phyloP scores from a whole-genome alignment of 495 filamentous ascomycete genomes.

The Aspergillus sparsus region DNA sequence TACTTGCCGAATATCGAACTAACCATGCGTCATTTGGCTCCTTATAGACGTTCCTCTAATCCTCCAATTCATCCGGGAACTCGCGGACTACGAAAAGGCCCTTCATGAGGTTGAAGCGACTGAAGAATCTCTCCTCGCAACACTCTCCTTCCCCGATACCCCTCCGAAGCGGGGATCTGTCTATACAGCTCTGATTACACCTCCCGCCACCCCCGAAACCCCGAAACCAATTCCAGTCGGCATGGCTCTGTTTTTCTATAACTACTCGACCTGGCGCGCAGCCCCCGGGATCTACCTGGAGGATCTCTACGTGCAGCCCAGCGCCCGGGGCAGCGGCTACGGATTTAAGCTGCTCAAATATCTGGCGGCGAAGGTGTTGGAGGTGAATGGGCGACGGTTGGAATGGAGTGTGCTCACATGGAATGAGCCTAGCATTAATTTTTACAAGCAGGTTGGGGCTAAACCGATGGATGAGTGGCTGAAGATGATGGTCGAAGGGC shows the following conservation, averaged over 20 bases:
- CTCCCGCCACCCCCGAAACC: slow-evolving; percentile 31
- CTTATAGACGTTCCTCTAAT: slow-evolving; percentile 77
- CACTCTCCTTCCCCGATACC: slow-evolving; percentile 70
- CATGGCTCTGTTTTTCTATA: slow-evolving; percentile 70
- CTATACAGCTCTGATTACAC: slow-evolving; percentile 46
- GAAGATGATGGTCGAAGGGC: slow-evolving; percentile 83
- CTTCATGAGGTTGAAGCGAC: slow-evolving; percentile 78
- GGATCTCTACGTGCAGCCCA: slow-evolving; percentile 79
- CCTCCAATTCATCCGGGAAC: slow-evolving; percentile 79
- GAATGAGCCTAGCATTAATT: slow-evolving; percentile 87
- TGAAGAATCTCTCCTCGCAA: slow-evolving; percentile 65
- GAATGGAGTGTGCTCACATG: slow-evolving; percentile 92
- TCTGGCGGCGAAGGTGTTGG: slow-evolving; percentile 71
- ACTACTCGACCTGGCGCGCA: slow-evolving; percentile 82
- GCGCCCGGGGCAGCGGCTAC: slow-evolving; percentile 72
- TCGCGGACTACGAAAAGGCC: slow-evolving; percentile 80
- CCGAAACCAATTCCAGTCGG: slow-evolving; percentile 48
- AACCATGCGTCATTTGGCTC: background rate
- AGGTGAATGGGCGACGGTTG: slow-evolving; percentile 70
- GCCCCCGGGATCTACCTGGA: slow-evolving; percentile 91
- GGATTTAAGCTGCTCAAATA: slow-evolving; percentile 72
- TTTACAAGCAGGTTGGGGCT: slow-evolving; percentile 83
- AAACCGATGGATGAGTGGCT: slow-evolving; percentile 82
- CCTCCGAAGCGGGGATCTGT: slow-evolving; percentile 42
- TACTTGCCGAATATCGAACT: slow-evolving; percentile 7